phyloP scores from a whole-genome alignment of 108 stramenopile species.

The Craspedostauros australis region DNA sequence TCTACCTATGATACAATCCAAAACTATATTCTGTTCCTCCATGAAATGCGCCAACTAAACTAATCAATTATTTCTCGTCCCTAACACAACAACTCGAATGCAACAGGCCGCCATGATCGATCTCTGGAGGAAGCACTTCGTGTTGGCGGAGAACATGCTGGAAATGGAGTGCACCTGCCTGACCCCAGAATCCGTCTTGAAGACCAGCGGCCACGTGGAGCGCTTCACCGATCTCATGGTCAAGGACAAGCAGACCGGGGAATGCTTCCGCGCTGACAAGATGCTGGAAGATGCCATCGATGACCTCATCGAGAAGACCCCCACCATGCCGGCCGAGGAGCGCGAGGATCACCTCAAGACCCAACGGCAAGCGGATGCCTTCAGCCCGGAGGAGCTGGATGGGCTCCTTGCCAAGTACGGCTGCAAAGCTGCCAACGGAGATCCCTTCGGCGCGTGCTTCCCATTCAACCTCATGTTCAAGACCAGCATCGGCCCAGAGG shows the following conservation, averaged over 20 bases:
- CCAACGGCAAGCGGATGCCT: constrained; percentile 98
- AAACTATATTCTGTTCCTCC: too few species aligned
- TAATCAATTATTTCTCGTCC: too few species aligned
- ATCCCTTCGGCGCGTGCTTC: constrained; percentile 88
- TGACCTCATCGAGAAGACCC: constrained; percentile 78
- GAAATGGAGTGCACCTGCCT: constrained; percentile 99
- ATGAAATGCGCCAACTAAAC: too few species aligned
- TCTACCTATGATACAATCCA: too few species aligned
- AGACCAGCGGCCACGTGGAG: constrained; percentile 99
- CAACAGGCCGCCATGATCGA: constrained; percentile 88
- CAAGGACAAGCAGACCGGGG: constrained; percentile 79
- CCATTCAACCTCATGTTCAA: constrained; percentile 99
- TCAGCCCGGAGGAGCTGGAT: constrained; percentile 91
- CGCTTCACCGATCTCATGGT: constrained; percentile 99
- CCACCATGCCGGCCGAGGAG: constrained; percentile 75
- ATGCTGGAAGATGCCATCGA: constrained; percentile 99
- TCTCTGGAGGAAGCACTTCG: constrained; percentile 96
- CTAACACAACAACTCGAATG: too few species aligned
- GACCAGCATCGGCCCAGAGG: constrained; percentile 99
- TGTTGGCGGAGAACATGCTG: constrained; percentile 95
- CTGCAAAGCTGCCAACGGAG: constrained; percentile 83
- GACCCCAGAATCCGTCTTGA: constrained; percentile 93
- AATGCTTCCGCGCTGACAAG: constrained; percentile 97
- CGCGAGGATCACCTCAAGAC: constrained; percentile 83
- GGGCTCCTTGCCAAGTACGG: constrained; percentile 80